Base-by-base conservation (phyloP, 2,329 filamentous ascomycete genomes). In the Fusarium udum region DNA sequence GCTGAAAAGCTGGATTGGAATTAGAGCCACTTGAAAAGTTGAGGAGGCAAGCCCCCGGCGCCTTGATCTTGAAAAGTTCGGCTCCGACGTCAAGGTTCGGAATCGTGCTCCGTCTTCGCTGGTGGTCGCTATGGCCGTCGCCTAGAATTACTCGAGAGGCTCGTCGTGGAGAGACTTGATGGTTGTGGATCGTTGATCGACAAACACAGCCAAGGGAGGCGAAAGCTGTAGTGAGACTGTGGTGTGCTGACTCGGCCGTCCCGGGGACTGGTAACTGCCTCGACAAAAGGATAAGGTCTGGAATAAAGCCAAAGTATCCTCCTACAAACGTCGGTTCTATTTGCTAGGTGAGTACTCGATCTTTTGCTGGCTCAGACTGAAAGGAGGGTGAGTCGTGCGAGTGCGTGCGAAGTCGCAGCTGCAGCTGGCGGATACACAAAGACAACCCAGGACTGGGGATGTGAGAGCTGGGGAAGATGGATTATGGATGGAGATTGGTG, bases 131-230 rank as follows among this genome's bases (percentile, higher is more conserved):
- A 37, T 59, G 46, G 37, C 55, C 68, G 52, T 70, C 56, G 45
- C 37, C 28, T 36, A 57, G 71, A 65, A 55, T 48, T 53, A 57
- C 20, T 63, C 36, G 61, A 55, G 34, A 43, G 51, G 28, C 55
- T 39, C 52, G 71, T 69, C 60, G 64, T 31, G 57, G 58, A 69
- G 61, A 40, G 45, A 53, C 42, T 61, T 74, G 74, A 55, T 31
- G 61, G 58, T 59, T 74, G 72, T 74, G 68, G 72, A 75, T 72
- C 68, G 72, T 64, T 61, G 72, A 74, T 74, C 72, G 72, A 64
- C 72, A 74, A 74, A 59, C 46, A 72, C 68, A 64, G 68, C 61
- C 72, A 62, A 74, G 59, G 72, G 72, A 74, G 72, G 72, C 68
- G 56, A 74, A 74, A 46, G 55, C 59, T 49, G 49, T 58, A 58